phyloP scores from a whole-genome alignment of 2,329 filamentous ascomycete genomes.

The Monosporascus sp. region DNA sequence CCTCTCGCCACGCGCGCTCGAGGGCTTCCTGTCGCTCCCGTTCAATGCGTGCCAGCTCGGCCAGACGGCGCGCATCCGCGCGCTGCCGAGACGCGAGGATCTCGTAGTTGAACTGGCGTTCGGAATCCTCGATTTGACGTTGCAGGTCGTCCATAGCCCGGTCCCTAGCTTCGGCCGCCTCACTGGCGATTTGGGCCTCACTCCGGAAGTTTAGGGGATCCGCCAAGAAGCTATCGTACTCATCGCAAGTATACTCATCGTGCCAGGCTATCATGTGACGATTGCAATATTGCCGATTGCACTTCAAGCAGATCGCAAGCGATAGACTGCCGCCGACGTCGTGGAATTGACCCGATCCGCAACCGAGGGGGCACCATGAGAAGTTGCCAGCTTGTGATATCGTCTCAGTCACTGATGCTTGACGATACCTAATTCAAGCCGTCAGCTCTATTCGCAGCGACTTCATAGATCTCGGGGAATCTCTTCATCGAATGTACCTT shows the following conservation, averaged over 20 bases:
- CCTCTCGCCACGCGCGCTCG: constrained; percentile 9
- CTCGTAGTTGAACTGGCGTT: constrained; percentile 30
- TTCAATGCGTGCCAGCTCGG: constrained; percentile 19
- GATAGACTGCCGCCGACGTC: constrained; percentile 32
- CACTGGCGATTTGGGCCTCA: constrained; percentile 35
- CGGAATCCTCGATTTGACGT: constrained; percentile 28
- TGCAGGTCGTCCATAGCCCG: constrained; percentile 34
- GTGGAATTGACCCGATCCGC: constrained; percentile 49
- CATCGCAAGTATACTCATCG: constrained; percentile 33
- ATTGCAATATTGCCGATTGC: constrained; percentile 37
- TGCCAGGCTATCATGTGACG: constrained; percentile 39
- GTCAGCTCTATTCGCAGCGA: constrained; percentile 5
- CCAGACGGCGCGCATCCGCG: constrained; percentile 22
- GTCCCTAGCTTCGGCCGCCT: constrained; percentile 37
- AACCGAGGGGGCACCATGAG: constrained; percentile 48
- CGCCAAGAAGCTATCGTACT: constrained; percentile 35
- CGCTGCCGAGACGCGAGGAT: constrained; percentile 12
- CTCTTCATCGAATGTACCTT: constrained; percentile 25
- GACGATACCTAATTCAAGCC: neutral
- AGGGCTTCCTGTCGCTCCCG: constrained; percentile 5
- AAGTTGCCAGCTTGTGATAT: constrained; percentile 41
- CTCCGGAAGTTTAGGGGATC: constrained; percentile 35
- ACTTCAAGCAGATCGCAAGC: constrained; percentile 36
- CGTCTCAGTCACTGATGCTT: constrained; percentile 12
- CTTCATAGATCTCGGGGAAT: neutral